Conservation (phyloP, 495 filamentous ascomycete species). For the Podospora fimiseda region DNA sequence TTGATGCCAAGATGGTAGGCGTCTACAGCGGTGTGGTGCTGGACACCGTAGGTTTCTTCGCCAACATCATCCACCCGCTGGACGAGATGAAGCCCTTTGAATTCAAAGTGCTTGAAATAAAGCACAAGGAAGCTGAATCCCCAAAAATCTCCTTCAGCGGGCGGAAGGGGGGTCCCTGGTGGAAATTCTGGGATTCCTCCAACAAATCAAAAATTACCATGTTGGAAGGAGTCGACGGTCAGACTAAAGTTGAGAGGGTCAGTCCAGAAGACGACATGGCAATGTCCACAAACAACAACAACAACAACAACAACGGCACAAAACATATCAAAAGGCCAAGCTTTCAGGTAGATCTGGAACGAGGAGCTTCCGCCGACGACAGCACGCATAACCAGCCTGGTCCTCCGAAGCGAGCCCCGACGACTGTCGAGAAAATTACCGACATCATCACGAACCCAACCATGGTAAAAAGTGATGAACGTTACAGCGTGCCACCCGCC, state of each 20-base stretch:
- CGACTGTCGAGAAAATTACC: slow-evolving; percentile 9
- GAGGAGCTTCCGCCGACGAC: background rate
- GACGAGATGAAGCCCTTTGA: slow-evolving; percentile 40
- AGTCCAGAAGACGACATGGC: background rate
- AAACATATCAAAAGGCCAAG: background rate
- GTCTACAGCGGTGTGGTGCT: slow-evolving; percentile 52
- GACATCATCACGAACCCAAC: slow-evolving; percentile 33
- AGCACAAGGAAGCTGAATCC: slow-evolving; percentile 23
- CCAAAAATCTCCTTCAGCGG: background rate
- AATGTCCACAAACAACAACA: background rate
- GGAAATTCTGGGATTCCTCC: background rate
- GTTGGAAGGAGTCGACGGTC: no score
- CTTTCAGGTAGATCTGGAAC: background rate
- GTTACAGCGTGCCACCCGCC: slow-evolving; percentile 41
- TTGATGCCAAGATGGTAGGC: slow-evolving; percentile 47
- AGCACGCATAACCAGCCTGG: no score
- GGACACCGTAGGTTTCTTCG: slow-evolving; percentile 54
- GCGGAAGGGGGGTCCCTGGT: background rate
- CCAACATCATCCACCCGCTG: slow-evolving; percentile 52
- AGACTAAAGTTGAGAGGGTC: background rate
- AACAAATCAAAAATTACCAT: no score
- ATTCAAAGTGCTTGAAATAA: slow-evolving; percentile 45
- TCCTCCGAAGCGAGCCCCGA: background rate
- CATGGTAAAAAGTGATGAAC: slow-evolving; percentile 23
- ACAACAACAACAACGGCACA: background rate